phyloP scores from a whole-genome alignment of 2,329 filamentous ascomycete genomes.

The Fusarium neocosmosporiellum region DNA sequence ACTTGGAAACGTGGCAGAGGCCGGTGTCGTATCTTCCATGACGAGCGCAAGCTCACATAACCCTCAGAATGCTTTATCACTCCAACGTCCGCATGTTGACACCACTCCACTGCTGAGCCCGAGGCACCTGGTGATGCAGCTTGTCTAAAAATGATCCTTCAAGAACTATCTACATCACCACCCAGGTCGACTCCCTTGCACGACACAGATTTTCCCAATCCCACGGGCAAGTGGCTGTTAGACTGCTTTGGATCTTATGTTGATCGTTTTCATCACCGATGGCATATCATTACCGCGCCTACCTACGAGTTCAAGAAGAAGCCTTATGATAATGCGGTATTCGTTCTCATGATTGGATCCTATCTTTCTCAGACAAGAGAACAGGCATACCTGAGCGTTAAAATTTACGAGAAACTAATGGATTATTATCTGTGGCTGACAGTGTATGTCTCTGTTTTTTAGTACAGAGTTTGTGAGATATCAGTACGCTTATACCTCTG shows the following conservation, averaged over 20 bases:
- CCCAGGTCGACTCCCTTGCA: not conserved
- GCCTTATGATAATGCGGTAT: not conserved
- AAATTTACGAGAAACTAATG: not conserved
- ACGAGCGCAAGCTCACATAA: not conserved
- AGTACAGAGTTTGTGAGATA: not conserved
- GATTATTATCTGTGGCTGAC: not conserved
- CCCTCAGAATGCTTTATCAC: not conserved
- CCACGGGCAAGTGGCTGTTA: not conserved
- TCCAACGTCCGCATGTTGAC: not conserved
- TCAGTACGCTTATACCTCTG: not conserved
- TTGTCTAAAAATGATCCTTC: not conserved
- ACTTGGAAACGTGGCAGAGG: not conserved
- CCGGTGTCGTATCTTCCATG: not conserved
- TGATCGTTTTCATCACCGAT: not conserved
- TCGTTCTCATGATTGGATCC: not conserved
- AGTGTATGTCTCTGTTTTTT: not conserved
- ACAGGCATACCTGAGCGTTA: fast-evolving
- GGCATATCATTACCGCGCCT: not conserved
- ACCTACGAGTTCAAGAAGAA: not conserved
- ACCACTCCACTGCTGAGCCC: not conserved
- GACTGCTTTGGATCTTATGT: not conserved
- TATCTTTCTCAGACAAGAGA: not conserved
- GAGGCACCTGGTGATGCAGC: not conserved
- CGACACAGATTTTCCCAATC: not conserved
- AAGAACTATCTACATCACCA: not conserved